Conservation (phyloP, 257 asterid species). For the Coffea canephora region DNA sequence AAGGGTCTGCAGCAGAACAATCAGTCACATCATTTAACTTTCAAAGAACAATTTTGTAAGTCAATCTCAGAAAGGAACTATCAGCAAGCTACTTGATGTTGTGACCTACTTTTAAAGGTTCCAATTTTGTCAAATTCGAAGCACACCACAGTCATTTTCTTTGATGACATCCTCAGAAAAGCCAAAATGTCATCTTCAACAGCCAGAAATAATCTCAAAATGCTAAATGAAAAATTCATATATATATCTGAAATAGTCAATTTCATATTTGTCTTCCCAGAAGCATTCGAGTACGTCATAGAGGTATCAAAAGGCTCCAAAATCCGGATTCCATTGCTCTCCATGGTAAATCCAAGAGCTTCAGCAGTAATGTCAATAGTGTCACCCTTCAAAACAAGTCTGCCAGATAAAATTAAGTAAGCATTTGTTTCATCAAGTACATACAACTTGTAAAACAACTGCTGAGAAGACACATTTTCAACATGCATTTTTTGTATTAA, state of each 20-base stretch:
- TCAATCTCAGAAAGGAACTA: conserved; percentile 3
- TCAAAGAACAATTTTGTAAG: conserved; percentile 1
- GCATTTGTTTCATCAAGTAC: conserved; percentile 2
- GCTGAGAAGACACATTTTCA: not conserved
- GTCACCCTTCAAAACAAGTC: conserved; percentile 76
- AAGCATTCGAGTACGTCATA: conserved; percentile 53
- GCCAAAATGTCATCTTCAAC: conserved; percentile 92
- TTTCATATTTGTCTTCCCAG: conserved; percentile 71
- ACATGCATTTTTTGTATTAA: not conserved
- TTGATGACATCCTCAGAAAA: conserved; percentile 80
- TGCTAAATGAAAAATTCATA: conserved; percentile 94
- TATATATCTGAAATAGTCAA: conserved; percentile 78
- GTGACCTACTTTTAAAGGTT: conserved; percentile 59
- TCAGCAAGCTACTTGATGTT: not conserved
- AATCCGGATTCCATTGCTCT: conserved; percentile 91
- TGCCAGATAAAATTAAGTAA: conserved; percentile 32
- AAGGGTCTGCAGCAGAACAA: conserved; percentile 45
- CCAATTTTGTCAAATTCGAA: conserved; percentile 91
- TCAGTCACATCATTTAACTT: conserved; percentile 16
- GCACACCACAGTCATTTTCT: conserved; percentile 74
- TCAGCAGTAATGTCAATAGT: conserved; percentile 67
- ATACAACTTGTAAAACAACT: not conserved
- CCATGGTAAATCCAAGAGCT: conserved; percentile 81
- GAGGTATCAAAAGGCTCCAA: conserved; percentile 95
- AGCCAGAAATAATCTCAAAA: conserved; percentile 77